A percentile compares a stretch with the other conserved stretches of the same genome.
Evolutionary conservation across 2,329 filamentous ascomycete genomes (phyloP).

Genomic region (Fusarium sp.): DNA sequence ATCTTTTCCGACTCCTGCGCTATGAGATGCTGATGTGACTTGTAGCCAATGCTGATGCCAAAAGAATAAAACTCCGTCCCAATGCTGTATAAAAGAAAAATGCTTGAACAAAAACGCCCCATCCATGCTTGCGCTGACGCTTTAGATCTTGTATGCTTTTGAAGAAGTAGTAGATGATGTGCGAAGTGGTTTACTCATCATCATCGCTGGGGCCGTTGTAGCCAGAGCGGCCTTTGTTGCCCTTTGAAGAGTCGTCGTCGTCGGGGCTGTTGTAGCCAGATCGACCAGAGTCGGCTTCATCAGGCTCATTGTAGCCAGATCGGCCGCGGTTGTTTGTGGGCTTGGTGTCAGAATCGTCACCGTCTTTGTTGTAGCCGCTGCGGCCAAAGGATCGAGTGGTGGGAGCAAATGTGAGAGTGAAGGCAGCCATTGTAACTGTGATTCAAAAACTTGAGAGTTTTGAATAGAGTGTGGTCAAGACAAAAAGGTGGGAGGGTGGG

Average conservation of each 20-base stretch:
- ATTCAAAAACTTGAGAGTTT: conserved; percentile 4
- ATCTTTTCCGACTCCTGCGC: conserved; percentile 25
- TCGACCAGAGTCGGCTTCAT: conserved; percentile 51
- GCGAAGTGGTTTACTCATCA: conserved; percentile 40
- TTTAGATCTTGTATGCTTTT: conserved; percentile 20
- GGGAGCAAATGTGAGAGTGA: conserved; percentile 40
- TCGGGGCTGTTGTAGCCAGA: conserved; percentile 53
- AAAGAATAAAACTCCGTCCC: conserved; percentile 26
- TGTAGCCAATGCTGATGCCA: not conserved
- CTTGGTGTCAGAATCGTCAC: conserved; percentile 45
- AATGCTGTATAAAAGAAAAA: conserved; percentile 27
- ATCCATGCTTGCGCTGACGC: conserved; percentile 32
- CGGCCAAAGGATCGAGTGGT: conserved; percentile 41
- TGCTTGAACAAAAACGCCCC: conserved; percentile 32
- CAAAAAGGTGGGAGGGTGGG: not conserved
- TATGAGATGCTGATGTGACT: conserved; percentile 17
- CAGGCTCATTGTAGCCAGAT: conserved; percentile 56
- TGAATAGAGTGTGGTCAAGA: conserved; percentile 2
- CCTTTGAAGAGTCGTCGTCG: conserved; percentile 43
- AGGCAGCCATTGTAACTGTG: conserved; percentile 45
- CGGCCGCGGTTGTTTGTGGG: conserved; percentile 51
- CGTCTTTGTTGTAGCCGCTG: conserved; percentile 39
- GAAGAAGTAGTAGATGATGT: not conserved
- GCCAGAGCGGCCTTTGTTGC: conserved; percentile 53
- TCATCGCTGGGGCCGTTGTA: conserved; percentile 53